These are phyloP conservation scores for Neonectria coccinea DNA, from an alignment of 2,329 filamentous ascomycete species.

Conservation along the genomic window DNA sequence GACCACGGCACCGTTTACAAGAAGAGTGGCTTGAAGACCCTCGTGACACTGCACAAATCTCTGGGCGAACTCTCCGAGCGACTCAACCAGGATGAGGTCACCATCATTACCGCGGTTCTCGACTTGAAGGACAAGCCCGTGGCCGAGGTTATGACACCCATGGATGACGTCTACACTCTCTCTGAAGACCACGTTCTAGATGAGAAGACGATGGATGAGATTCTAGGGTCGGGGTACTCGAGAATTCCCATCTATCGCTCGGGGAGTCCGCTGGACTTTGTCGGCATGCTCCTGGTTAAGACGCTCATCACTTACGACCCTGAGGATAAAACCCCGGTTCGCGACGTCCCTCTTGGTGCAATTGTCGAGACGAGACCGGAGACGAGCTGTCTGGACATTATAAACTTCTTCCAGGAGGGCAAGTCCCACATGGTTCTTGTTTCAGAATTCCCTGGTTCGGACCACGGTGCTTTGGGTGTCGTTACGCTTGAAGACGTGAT, in stretches of 20 bases:
- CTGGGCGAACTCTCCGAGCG: slow-evolving; percentile 88
- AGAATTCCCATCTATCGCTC: slow-evolving; percentile 93
- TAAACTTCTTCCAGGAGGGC: slow-evolving; percentile 99
- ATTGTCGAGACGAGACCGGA: slow-evolving; percentile 94
- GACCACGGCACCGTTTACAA: slow-evolving; percentile 98
- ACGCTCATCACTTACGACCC: slow-evolving; percentile 99
- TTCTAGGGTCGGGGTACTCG: slow-evolving; percentile 93
- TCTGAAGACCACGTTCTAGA: slow-evolving; percentile 94
- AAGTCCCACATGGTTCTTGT: slow-evolving; percentile 99
- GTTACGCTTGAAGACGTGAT: slow-evolving; percentile 98
- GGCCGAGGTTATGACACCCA: slow-evolving; percentile 97
- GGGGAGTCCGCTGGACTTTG: slow-evolving; percentile 86
- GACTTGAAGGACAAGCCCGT: slow-evolving; percentile 97
- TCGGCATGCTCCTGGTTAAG: slow-evolving; percentile 98
- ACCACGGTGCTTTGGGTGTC: slow-evolving; percentile 90
- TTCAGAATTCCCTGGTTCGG: slow-evolving; percentile 88
- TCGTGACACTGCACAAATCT: slow-evolving; percentile 94
- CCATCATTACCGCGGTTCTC: slow-evolving; percentile 96
- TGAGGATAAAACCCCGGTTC: slow-evolving; percentile 87
- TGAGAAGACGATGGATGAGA: slow-evolving; percentile 93
- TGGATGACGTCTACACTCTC: slow-evolving; percentile 97
- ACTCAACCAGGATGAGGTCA: slow-evolving; percentile 96
- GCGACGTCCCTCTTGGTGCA: slow-evolving; percentile 92
- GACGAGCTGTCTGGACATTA: slow-evolving; percentile 96
- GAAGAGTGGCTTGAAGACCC: slow-evolving; percentile 95